Evolutionary conservation across 495 filamentous ascomycete species (phyloP).

Genomic region (Halenospora varia): DNA sequence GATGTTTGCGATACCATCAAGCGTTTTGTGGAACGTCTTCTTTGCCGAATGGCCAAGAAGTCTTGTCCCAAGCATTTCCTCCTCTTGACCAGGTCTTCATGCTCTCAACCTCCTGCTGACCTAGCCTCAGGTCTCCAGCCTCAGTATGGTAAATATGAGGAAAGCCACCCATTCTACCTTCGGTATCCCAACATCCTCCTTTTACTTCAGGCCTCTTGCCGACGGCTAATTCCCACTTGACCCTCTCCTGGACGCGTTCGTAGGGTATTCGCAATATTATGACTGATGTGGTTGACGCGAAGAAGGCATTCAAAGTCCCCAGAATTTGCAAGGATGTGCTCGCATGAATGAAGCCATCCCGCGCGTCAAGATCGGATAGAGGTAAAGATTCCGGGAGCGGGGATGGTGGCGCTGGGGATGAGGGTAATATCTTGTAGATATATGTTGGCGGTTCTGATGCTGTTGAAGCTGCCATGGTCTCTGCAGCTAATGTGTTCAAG

Average conservation of each 20-base stretch:
- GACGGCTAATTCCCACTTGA: constrained; percentile 24
- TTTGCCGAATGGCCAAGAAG: constrained; percentile 18
- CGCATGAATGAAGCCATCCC: constrained; percentile 33
- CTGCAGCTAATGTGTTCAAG: not conserved
- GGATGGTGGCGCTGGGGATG: constrained; percentile 17
- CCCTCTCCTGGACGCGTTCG: constrained; percentile 14
- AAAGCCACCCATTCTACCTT: constrained; percentile 16
- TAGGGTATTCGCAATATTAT: constrained; percentile 26
- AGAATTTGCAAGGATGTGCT: constrained; percentile 28
- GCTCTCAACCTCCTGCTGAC: constrained; percentile 19
- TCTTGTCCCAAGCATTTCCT: constrained; percentile 4
- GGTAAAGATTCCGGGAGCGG: constrained; percentile 28
- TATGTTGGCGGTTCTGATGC: constrained; percentile 20
- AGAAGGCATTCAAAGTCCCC: constrained; percentile 27
- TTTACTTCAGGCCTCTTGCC: constrained; percentile 12
- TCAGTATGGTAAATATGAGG: constrained; percentile 23
- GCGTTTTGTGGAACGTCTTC: not conserved
- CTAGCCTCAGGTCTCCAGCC: constrained; percentile 12
- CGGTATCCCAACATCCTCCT: constrained; percentile 12
- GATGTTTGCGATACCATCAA: not conserved
- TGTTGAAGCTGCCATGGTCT: not conserved
- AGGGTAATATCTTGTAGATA: constrained; percentile 33
- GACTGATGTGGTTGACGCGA: constrained; percentile 12
- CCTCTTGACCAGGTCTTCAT: constrained; percentile 12
- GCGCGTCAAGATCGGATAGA: constrained; percentile 26